Evolutionary conservation across 2,329 filamentous ascomycete genomes (phyloP).

Genomic region (Gnomoniopsis sp.): DNA sequence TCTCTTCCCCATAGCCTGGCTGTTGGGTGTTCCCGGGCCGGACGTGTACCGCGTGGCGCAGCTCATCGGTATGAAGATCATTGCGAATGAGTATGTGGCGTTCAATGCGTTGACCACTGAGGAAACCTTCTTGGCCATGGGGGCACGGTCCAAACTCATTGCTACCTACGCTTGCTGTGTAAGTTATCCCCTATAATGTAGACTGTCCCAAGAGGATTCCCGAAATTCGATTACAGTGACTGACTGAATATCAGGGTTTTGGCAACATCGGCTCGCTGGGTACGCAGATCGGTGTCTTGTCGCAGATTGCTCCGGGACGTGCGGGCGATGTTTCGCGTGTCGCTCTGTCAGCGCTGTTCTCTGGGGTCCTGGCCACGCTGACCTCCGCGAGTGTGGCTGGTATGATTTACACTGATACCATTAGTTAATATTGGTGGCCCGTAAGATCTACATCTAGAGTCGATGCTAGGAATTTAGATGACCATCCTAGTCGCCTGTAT

Average conservation of each 20-base stretch:
- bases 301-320: constrained; percentile 73
- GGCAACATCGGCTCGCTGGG: constrained; percentile 86
- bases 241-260: constrained; percentile 47
- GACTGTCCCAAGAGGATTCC: background rate
- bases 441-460: background rate
- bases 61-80: constrained; percentile 77
- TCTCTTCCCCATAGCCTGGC: constrained; percentile 73
- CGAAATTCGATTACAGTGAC: constrained; percentile 17
- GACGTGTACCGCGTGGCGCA: constrained; percentile 70
- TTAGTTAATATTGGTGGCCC: constrained; percentile 15
- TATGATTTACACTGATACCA: constrained; percentile 61
- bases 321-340: constrained; percentile 72
- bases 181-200: constrained; percentile 36
- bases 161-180: constrained; percentile 79
- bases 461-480: background rate
- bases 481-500: background rate
- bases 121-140: constrained; percentile 54
- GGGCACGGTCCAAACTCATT: constrained; percentile 71
- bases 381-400: constrained; percentile 76
- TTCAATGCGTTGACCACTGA: constrained; percentile 54
- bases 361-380: constrained; percentile 75
- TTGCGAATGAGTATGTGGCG: constrained; percentile 81
- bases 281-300: constrained; percentile 84
- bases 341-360: constrained; percentile 72
- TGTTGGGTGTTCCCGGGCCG: constrained; percentile 68